phyloP scores from a whole-genome alignment of 306 rosid genomes.

The Vachellia pachyceras region DNA sequence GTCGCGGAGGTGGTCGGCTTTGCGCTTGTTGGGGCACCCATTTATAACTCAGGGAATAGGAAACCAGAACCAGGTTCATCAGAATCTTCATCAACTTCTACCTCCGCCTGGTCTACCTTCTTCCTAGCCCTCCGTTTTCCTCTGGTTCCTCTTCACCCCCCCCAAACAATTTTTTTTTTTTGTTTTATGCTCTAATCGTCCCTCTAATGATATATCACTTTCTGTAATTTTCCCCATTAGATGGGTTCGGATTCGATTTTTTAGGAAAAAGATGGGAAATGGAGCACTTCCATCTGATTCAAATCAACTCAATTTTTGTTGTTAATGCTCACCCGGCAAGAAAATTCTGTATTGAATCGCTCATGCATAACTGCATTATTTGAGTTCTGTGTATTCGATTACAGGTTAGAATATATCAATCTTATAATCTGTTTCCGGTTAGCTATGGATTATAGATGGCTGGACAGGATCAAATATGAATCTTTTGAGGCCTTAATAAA shows the following conservation, averaged over 20 bases:
- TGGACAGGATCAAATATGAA: conserved; percentile 16
- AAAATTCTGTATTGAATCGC: conserved; percentile 23
- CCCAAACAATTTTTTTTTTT: too few relatives aligned
- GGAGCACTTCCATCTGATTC: conserved; percentile 25
- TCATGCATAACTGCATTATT: background rate
- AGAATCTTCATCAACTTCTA: conserved; percentile 60
- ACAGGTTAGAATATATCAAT: background rate
- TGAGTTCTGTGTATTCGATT: background rate
- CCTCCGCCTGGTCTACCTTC: conserved; percentile 69
- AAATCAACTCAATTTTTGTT: conserved; percentile 31
- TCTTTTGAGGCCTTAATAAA: conserved; percentile 18
- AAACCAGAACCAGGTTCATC: conserved; percentile 46
- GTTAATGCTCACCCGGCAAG: conserved; percentile 7
- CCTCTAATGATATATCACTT: conserved; percentile 25
- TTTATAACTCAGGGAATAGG: conserved; percentile 51
- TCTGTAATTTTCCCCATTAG: conserved; percentile 44
- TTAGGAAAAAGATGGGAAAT: conserved; percentile 10
- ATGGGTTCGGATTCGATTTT: conserved; percentile 33
- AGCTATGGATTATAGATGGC: conserved; percentile 4
- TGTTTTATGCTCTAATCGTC: background rate
- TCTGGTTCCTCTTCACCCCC: background rate
- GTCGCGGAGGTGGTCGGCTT: conserved; percentile 63
- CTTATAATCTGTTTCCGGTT: conserved; percentile 1
- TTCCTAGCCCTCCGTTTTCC: conserved; percentile 43
- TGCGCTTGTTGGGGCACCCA: conserved; percentile 63